Percentiles rank a stretch among this genome's conserved stretches.
These are phyloP conservation scores for Grifola frondosa DNA, from an alignment of 1,284 basidiomycete genomes.

Conservation along the genomic window DNA sequence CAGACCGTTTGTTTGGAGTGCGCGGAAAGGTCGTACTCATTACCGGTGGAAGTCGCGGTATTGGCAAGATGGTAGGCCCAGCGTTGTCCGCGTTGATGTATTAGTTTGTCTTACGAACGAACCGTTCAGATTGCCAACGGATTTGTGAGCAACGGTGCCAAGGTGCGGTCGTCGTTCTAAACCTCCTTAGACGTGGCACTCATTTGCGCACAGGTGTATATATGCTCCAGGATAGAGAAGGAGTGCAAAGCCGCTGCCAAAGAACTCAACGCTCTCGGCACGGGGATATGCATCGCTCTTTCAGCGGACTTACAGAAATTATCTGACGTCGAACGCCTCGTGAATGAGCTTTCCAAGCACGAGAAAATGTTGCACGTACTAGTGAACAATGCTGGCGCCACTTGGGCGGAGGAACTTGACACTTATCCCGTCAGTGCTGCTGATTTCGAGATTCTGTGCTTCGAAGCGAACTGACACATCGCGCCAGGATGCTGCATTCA, in stretches of 20 bases:
- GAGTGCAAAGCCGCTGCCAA: slow-evolving; percentile 52
- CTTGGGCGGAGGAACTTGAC: slow-evolving; percentile 54
- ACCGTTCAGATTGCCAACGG: slow-evolving; percentile 65
- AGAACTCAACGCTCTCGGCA: slow-evolving; percentile 48
- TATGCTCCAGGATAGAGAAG: slow-evolving; percentile 54
- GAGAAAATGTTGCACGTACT: slow-evolving; percentile 55
- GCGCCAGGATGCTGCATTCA: slow-evolving; percentile 44
- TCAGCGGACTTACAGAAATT: slow-evolving; percentile 54
- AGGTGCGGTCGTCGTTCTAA: slow-evolving; percentile 31
- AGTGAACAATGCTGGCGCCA: slow-evolving; percentile 63
- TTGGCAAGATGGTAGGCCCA: slow-evolving; percentile 55
- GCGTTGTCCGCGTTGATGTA: not conserved
- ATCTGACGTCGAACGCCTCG: slow-evolving; percentile 51
- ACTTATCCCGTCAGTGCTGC: slow-evolving; percentile 44
- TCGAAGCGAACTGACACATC: not conserved
- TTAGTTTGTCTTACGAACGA: not conserved
- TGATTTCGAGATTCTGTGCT: no score
- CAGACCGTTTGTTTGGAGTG: slow-evolving; percentile 48
- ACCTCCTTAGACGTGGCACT: no score
- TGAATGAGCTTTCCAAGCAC: slow-evolving; percentile 42
- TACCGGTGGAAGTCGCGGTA: slow-evolving; percentile 61
- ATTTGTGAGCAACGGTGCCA: slow-evolving; percentile 59
- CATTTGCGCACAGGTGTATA: slow-evolving; percentile 36
- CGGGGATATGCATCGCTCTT: slow-evolving; percentile 52
- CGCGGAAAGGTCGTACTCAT: slow-evolving; percentile 56